Evolutionary conservation across 495 filamentous ascomycete species (phyloP).

Genomic region (Annulohypoxylon moriforme): DNA sequence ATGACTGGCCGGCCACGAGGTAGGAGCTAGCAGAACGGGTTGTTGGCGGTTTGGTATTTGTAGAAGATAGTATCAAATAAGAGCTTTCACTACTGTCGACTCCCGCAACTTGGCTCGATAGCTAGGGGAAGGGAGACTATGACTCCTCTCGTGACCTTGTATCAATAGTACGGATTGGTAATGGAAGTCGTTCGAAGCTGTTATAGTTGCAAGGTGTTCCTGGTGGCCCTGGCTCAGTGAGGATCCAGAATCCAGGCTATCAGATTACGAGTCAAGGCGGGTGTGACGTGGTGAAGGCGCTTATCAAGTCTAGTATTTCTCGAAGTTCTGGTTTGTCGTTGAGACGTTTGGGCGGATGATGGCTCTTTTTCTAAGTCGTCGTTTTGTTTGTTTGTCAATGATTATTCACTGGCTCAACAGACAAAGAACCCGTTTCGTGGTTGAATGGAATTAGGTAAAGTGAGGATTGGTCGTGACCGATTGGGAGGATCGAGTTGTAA

Average conservation of each 20-base stretch:
- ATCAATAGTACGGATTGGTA: slow-evolving; percentile 32
- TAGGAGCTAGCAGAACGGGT: slow-evolving; percentile 32
- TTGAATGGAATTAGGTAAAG: slow-evolving; percentile 40
- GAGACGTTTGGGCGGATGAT: slow-evolving; percentile 37
- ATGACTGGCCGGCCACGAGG: slow-evolving; percentile 46
- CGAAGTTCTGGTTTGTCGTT: slow-evolving; percentile 32
- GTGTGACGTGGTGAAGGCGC: slow-evolving; percentile 58
- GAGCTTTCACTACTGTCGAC: slow-evolving; percentile 29
- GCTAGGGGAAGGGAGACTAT: slow-evolving; percentile 23
- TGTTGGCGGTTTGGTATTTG: slow-evolving; percentile 35
- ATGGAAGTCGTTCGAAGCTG: slow-evolving; percentile 10
- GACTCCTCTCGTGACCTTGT: slow-evolving; percentile 47
- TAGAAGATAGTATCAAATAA: slow-evolving; percentile 26
- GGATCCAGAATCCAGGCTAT: slow-evolving; percentile 33
- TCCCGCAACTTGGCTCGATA: slow-evolving; percentile 42
- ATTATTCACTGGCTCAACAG: slow-evolving; percentile 41
- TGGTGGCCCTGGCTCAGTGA: slow-evolving; percentile 31
- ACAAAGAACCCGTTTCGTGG: slow-evolving; percentile 37
- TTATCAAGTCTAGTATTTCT: slow-evolving; percentile 57
- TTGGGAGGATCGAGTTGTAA: slow-evolving; percentile 35
- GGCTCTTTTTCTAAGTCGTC: slow-evolving; percentile 36
- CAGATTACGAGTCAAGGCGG: slow-evolving; percentile 35
- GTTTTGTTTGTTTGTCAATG: slow-evolving; percentile 46
- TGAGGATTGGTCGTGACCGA: slow-evolving; percentile 36
- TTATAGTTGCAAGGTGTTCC: slow-evolving; percentile 35